A percentile compares a stretch with the other conserved stretches of the same genome.
phyloP scores from a whole-genome alignment of 768 basidiomycete species.

The Xanthoconium stramineum region DNA sequence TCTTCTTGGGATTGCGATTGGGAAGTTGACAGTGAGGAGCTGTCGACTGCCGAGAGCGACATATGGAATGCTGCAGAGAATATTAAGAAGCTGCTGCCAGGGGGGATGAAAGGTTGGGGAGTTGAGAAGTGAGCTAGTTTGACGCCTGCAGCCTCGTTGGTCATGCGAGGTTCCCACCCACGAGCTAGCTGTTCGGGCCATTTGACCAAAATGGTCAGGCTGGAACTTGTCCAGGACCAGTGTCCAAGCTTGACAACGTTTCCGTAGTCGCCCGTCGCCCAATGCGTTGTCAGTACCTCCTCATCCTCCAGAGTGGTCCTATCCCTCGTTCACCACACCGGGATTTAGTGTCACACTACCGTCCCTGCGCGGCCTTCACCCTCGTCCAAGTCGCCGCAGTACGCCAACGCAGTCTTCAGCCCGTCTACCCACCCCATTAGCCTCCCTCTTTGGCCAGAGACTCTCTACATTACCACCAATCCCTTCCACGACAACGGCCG shows the following conservation, averaged over 20 bases:
- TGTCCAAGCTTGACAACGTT: too few relatives aligned
- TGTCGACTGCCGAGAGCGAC: not conserved
- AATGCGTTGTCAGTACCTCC: slow-evolving; percentile 52
- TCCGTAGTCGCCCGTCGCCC: slow-evolving; percentile 25
- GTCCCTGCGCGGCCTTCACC: slow-evolving; percentile 36
- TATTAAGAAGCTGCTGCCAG: not conserved
- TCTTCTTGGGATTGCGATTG: not conserved
- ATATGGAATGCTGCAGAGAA: not conserved
- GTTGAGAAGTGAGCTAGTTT: too few relatives aligned
- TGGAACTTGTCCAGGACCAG: too few relatives aligned
- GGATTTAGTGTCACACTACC: slow-evolving; percentile 36
- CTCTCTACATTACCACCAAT: slow-evolving; percentile 30
- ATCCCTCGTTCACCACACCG: slow-evolving; percentile 47
- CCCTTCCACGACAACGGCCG: slow-evolving; percentile 22
- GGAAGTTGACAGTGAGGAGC: not conserved
- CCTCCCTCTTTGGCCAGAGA: slow-evolving; percentile 66
- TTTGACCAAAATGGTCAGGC: too few relatives aligned
- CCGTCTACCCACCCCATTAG: slow-evolving; percentile 71
- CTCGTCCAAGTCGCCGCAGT: slow-evolving; percentile 27
- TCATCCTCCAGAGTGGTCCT: slow-evolving; percentile 35
- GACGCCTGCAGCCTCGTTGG: too few relatives aligned
- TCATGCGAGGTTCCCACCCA: too few relatives aligned
- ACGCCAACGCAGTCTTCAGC: slow-evolving; percentile 30
- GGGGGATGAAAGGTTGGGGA: too few relatives aligned
- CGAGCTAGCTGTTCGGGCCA: too few relatives aligned